Conservation (phyloP, 352 stramenopile genomes). For the Globisporangium heterothallicum region DNA sequence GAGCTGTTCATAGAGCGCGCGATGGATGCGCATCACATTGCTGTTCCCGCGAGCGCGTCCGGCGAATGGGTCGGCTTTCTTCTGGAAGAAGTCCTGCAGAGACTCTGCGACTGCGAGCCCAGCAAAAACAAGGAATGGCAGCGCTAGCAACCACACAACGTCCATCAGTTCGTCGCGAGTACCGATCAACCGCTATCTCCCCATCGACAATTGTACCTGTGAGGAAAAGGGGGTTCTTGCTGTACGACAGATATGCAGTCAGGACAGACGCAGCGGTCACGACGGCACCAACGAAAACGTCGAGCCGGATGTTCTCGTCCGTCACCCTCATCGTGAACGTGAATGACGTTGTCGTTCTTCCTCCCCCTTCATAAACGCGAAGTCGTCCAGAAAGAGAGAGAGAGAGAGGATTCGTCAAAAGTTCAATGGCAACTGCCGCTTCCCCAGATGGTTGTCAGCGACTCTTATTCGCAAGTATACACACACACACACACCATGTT, state of each 20-base stretch:
- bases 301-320: conserved; percentile 1
- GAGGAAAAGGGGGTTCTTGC: conserved; percentile 1
- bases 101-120: conserved; percentile 43
- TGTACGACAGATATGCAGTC: background rate
- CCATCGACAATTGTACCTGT: conserved; percentile 5
- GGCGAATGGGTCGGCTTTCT: no score
- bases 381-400: no score
- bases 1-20: conserved; percentile 58
- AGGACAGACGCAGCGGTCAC: background rate
- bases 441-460: no score
- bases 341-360: no score
- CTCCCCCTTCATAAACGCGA: no score
- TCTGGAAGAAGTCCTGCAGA: conserved; percentile 6
- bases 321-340: background rate
- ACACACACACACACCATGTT: no score
- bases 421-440: no score
- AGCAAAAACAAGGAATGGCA: conserved; percentile 48
- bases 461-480: no score
- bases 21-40: conserved; percentile 49
- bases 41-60: no score
- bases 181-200: background rate
- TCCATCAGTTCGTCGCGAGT: background rate
- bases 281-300: background rate
- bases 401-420: no score
- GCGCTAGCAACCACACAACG: conserved; percentile 19